Evolutionary conservation across 805 yeast genomes (phyloP).

Genomic region (Wickerhamiella sergipiensis): DNA sequence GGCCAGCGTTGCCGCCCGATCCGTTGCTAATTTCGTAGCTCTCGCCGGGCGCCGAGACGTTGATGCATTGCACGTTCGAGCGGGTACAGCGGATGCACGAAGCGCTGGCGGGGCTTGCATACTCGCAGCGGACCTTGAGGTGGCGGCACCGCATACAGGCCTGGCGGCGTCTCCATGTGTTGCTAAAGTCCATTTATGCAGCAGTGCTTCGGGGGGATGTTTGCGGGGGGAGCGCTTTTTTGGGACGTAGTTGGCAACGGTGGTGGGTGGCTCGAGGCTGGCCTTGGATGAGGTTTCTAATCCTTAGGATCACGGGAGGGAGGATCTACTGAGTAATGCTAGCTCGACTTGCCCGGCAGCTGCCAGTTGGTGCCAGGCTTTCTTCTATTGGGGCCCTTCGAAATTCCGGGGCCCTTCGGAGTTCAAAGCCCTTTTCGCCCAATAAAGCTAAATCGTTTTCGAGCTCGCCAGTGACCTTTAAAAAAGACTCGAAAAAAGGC

Average conservation of each 20-base stretch:
- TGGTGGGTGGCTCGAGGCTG: too few relatives aligned
- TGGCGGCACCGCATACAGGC: slow-evolving; percentile 21
- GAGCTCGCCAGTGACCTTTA: slow-evolving; percentile 3
- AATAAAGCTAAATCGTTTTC: not conserved
- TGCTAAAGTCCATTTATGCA: slow-evolving; percentile 2
- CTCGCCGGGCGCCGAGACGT: not conserved
- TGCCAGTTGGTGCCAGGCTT: too few relatives aligned
- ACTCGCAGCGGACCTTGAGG: slow-evolving; percentile 21
- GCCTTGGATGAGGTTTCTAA: too few relatives aligned
- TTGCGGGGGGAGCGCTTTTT: too few relatives aligned
- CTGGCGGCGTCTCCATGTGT: slow-evolving; percentile 18
- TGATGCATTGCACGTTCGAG: slow-evolving; percentile 11
- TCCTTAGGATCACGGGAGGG: too few relatives aligned
- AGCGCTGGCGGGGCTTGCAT: slow-evolving; percentile 15
- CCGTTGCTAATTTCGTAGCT: not conserved
- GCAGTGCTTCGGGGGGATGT: too few relatives aligned
- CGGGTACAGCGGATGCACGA: slow-evolving; percentile 17
- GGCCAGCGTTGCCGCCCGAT: too few relatives aligned
- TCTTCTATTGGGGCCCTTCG: too few relatives aligned
- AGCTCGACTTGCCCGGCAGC: too few relatives aligned
- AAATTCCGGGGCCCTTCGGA: too few relatives aligned
- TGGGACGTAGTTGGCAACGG: too few relatives aligned
- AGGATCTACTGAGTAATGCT: too few relatives aligned
- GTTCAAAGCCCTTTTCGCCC: not conserved
- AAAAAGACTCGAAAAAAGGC: slow-evolving; percentile 3